Conservation (phyloP, 306 rosid genomes). For the Sicyos baderoa region DNA sequence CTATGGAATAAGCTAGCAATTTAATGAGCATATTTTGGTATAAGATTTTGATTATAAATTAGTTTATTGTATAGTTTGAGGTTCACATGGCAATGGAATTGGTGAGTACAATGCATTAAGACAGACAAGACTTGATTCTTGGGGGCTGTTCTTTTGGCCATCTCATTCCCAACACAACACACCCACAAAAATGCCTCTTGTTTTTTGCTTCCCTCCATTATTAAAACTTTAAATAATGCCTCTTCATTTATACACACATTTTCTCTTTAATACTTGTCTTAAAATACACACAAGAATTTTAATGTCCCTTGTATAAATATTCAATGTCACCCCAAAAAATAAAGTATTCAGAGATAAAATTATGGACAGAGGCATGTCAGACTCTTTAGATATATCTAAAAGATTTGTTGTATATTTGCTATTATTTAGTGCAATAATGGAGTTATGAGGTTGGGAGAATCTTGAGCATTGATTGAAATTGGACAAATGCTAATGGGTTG, state of each 20-base stretch:
- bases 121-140: neutral
- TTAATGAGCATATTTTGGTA: neutral
- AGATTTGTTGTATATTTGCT: no score
- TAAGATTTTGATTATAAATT: neutral
- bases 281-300: no score
- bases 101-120: slow-evolving; percentile 5
- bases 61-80: neutral
- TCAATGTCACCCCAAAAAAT: neutral
- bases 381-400: neutral
- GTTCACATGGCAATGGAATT: slow-evolving; percentile 13
- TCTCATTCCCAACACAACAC: slow-evolving; percentile 10
- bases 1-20: no score
- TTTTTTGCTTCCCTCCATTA: neutral
- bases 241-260: no score
- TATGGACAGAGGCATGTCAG: neutral
- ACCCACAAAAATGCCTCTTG: neutral
- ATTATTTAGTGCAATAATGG: slow-evolving; percentile 4
- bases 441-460: slow-evolving; percentile 12
- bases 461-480: neutral
- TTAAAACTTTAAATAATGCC: neutral
- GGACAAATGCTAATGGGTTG: neutral
- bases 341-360: neutral
- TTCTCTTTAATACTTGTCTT: no score
- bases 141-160: neutral
- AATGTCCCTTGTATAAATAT: neutral